A percentile compares a stretch with the other conserved stretches of the same genome.
These are phyloP conservation scores for Lentinula boryana DNA, from an alignment of 768 basidiomycete genomes.

Conservation along the genomic window DNA sequence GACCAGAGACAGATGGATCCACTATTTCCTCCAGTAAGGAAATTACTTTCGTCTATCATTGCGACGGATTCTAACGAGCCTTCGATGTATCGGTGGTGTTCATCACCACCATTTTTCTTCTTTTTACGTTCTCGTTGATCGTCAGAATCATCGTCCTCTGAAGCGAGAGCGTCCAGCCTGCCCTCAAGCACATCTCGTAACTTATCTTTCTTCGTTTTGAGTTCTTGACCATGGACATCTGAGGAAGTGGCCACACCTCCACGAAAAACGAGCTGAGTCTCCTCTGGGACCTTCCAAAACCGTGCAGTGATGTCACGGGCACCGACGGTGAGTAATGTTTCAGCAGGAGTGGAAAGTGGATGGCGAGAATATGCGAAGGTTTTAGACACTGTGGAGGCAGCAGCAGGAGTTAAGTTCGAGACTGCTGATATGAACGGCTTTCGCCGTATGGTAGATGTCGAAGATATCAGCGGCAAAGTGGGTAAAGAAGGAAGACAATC, in stretches of 20 bases:
- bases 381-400: neutral
- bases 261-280: constrained; percentile 91
- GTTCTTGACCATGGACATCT: neutral
- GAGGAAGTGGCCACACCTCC: constrained; percentile 76
- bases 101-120: constrained; percentile 19
- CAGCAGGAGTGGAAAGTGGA: constrained; percentile 59
- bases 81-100: constrained; percentile 63
- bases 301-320: constrained; percentile 87
- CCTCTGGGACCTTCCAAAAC: constrained; percentile 96
- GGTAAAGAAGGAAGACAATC: constrained; percentile 28
- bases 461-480: neutral
- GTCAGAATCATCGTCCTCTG: constrained; percentile 37
- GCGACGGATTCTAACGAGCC: constrained; percentile 89
- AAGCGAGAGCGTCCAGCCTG: constrained; percentile 55
- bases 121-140: constrained; percentile 23
- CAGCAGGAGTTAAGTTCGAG: neutral
- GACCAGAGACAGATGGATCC: constrained; percentile 91
- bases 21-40: constrained; percentile 92
- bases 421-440: neutral
- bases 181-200: constrained; percentile 80
- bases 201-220: constrained; percentile 18
- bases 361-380: neutral
- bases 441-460: neutral
- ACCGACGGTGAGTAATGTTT: constrained; percentile 83
- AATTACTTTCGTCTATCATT: constrained; percentile 93